Base-by-base conservation (phyloP, 2,329 filamentous ascomycete species). In the Tolypocladium amazonense region DNA sequence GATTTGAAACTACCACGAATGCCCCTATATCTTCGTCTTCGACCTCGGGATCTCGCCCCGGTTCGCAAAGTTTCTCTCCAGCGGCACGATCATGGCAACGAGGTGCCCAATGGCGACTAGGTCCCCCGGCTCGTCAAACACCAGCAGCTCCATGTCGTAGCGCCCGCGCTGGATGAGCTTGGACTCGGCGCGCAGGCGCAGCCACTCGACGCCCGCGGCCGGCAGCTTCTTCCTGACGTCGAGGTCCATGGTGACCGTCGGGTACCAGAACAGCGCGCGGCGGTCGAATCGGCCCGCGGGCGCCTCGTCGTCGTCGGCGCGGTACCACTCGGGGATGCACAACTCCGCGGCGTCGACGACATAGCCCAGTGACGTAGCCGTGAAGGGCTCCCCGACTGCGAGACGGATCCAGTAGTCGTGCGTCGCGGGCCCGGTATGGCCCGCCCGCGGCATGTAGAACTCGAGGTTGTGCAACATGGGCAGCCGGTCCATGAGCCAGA, bases 221-320 rank as follows among this genome's bases (percentile, higher is more conserved):
- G 89, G 88, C 53, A 95, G 70, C 8, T 79, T 71, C 69, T 88
- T 89, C 76, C 93, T 94, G 45, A 92, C 76, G 63, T 95, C 90
- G 27, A 95, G 67, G 69, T 89, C 91, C 69, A 94, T 73, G 23
- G 86, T 75, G 1, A 95, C 72, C 0, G 90, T 95, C 0, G 89
- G 89, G 69, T 90, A 91, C 89, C 88, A 92, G 65, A 84, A 85
- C 7, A 70, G 65, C 11, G 71, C 68, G 55, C 72, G 65, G 39
- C 62, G 58, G 0, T 65, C 60, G 39, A 70, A 68, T 4, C 61
- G 58, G 2, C 63, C 68, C 35, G 61, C 35, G 2, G 64, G 59
- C 12, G 60, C 38, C 1, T 71, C 68, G 15, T 62, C 50, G 14
- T 62, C 64, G 2, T 59, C 62, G 18, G 74, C 74, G 4, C 75